phyloP scores from a whole-genome alignment of 768 basidiomycete species.

The Amanita rubescens region DNA sequence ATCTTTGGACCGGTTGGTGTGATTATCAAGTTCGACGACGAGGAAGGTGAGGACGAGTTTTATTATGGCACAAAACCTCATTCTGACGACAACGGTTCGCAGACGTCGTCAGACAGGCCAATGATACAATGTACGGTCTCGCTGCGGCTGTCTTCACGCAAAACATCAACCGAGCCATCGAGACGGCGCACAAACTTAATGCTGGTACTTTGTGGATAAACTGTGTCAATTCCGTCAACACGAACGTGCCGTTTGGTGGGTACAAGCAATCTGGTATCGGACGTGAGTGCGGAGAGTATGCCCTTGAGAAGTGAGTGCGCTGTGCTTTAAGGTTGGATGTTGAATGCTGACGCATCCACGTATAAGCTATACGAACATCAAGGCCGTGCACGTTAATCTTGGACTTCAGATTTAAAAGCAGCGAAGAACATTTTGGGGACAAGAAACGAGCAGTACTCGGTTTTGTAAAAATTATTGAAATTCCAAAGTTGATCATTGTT shows the following conservation, averaged over 20 bases:
- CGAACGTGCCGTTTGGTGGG: constrained; percentile 73
- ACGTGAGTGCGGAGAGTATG: constrained; percentile 75
- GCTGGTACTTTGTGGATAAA: constrained; percentile 80
- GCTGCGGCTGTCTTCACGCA: constrained; percentile 81
- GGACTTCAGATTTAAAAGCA: too few species aligned
- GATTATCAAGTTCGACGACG: constrained; percentile 61
- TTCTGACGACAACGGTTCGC: too few species aligned
- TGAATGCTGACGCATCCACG: too few species aligned
- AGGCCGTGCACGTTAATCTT: too few species aligned
- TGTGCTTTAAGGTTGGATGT: too few species aligned
- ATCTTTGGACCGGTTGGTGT: constrained; percentile 77
- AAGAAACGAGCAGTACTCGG: too few species aligned
- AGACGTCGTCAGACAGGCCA: constrained; percentile 32
- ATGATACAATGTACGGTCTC: constrained; percentile 70
- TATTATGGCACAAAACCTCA: too few species aligned
- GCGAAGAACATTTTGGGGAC: too few species aligned
- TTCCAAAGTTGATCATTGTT: too few species aligned
- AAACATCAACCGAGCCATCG: constrained; percentile 68
- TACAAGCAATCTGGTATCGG: constrained; percentile 83
- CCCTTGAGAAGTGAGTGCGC: constrained; percentile 49
- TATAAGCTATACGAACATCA: too few species aligned
- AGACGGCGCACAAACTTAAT: constrained; percentile 64
- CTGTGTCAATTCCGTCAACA: constrained; percentile 41
- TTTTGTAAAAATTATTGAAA: too few species aligned
- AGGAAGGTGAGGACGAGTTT: too few species aligned